A percentile compares a stretch with the other conserved stretches of the same genome.
Conservation (phyloP, 2,329 filamentous ascomycete genomes). For the Aspergillus sergii region DNA sequence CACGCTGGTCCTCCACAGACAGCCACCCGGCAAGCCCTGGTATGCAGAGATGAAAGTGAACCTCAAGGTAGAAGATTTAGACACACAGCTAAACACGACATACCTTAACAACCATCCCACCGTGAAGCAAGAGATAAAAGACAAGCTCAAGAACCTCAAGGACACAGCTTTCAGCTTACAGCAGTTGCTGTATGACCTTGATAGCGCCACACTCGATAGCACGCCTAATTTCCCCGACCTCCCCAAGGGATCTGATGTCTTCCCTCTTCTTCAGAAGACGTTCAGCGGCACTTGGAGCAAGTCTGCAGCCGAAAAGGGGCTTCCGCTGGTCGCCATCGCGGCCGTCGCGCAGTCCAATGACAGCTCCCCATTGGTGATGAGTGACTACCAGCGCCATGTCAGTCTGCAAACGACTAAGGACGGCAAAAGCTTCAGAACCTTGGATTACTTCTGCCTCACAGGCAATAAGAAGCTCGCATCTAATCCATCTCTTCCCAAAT, state of each 20-base stretch:
- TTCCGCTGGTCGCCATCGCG: constrained; percentile 6
- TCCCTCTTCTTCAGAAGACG: background rate
- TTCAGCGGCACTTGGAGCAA: constrained; percentile 3
- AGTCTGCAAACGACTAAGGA: background rate
- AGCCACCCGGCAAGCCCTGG: constrained; percentile 6
- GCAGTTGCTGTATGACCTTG: constrained; percentile 11
- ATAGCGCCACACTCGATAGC: constrained; percentile 4
- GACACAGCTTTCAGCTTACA: constrained; percentile 14
- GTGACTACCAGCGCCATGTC: constrained; percentile 5
- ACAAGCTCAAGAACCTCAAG: constrained; percentile 8
- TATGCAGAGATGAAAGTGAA: background rate
- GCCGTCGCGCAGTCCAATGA: background rate
- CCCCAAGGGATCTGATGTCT: background rate
- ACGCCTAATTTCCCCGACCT: background rate
- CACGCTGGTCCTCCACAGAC: constrained; percentile 5
- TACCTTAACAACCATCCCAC: constrained; percentile 10
- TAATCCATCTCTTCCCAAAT: background rate
- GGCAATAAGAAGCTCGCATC: background rate
- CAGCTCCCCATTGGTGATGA: constrained; percentile 4
- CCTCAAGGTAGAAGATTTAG: constrained; percentile 1
- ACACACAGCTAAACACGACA: constrained; percentile 5
- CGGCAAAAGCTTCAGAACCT: background rate
- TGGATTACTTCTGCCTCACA: constrained; percentile 4
- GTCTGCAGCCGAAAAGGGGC: background rate
- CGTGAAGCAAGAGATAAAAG: background rate